Evolutionary conservation across 2,329 filamentous ascomycete species (phyloP).

Genomic region (Delphinella strobiligena): DNA sequence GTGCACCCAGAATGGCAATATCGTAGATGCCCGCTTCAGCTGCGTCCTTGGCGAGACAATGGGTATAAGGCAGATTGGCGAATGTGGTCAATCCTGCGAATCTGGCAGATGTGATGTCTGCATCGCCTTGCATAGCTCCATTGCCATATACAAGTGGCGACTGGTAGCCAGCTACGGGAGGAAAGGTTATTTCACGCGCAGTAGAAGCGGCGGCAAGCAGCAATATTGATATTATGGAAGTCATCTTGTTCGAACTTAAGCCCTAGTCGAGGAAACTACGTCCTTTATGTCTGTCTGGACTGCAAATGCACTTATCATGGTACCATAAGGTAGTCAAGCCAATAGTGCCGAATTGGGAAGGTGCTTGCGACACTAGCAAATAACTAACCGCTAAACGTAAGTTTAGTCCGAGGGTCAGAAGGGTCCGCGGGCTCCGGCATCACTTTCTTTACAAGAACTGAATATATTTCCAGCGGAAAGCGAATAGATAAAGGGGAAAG

Average conservation of each 20-base stretch:
- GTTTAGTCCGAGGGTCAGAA: neutral
- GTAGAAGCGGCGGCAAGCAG: slow-evolving; percentile 9
- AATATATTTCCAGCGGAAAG: too few species aligned
- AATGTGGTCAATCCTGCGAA: slow-evolving; percentile 35
- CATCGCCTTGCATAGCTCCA: slow-evolving; percentile 13
- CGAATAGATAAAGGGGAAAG: too few species aligned
- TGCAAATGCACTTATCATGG: too few species aligned
- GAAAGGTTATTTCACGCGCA: slow-evolving; percentile 33
- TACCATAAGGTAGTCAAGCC: too few species aligned
- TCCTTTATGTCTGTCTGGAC: too few species aligned
- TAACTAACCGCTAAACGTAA: neutral
- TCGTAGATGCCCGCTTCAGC: slow-evolving; percentile 26
- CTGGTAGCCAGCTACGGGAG: slow-evolving; percentile 25
- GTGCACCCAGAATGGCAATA: slow-evolving; percentile 37
- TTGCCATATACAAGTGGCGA: slow-evolving; percentile 19
- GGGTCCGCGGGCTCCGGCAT: neutral
- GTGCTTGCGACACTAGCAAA: neutral
- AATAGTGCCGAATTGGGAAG: neutral
- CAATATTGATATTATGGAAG: slow-evolving; percentile 1
- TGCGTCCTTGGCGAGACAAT: slow-evolving; percentile 25
- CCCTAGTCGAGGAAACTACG: too few species aligned
- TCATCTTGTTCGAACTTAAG: slow-evolving; percentile 6
- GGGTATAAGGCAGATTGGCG: slow-evolving; percentile 36
- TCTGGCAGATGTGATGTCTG: slow-evolving; percentile 15
- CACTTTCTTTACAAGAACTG: too few species aligned